Base-by-base conservation (phyloP, 192 early-diverging fungal species). In the Linnemannia schmuckeri region DNA sequence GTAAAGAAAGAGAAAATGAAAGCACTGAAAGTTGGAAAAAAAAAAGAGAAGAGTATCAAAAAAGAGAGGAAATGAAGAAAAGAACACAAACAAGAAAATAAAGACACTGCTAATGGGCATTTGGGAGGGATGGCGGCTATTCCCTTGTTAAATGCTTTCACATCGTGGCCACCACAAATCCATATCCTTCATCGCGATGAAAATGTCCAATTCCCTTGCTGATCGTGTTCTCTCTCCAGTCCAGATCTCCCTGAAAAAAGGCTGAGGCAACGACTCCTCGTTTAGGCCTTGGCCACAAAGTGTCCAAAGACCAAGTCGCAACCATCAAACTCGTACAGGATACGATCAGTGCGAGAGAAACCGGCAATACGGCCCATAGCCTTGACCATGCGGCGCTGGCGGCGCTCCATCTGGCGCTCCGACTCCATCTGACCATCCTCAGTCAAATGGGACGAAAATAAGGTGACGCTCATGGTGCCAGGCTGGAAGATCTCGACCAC, bases 401-500 rank as follows among this genome's bases (percentile, higher is more conserved):
- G 85, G 38, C 75, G 72, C n/a, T 77, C 87, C 75, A 76, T 84
- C 78, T 87, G 80, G 44, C 82, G 79, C 2, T 85, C 85, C 49
- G 77, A 75, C 74, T 75, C 78, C 77, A 85, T 79, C 74, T 79
- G 78, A 81, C 89, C 90, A 82, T 89, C 83, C 77, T 86, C 81
- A 87, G 85, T 87, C 85, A 87, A 30, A 70, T 87, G 85, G 61
- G 82, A 88, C 69, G 80, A 83, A 68, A 90, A 90, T 54, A 90
- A 37, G 4, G 98, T 98, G 12, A 96, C 95, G 52, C 94, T 96
- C 84, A 98, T 97, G 47, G 89, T 93, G 22, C 92, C 92, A 2
- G 98, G 98, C 20, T 95, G 91, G 93, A 99, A 99, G 42, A 96
- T 91, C 49, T 90, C 82, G 37, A 97, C 92, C 24, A 99, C 97